Percentiles rank a stretch among this genome's conserved stretches.
Conservation (phyloP, 2,329 filamentous ascomycete genomes). For the Fusarium virguliforme region DNA sequence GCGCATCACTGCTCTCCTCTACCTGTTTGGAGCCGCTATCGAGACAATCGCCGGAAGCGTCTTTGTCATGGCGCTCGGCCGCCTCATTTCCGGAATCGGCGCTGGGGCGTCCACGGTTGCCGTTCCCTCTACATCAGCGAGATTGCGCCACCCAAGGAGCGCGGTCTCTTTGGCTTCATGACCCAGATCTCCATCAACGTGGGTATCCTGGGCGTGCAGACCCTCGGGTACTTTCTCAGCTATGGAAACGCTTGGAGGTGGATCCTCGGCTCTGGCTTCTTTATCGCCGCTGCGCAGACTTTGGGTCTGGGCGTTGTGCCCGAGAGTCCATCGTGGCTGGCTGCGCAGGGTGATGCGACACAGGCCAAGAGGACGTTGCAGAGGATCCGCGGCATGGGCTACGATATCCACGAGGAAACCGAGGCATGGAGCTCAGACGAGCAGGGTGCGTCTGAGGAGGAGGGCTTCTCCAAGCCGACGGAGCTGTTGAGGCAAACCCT, state of each 20-base stretch:
- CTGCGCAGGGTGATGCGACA: constrained; percentile 73
- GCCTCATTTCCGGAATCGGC: constrained; percentile 85
- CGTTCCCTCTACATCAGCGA: constrained; percentile 94
- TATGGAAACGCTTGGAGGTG: constrained; percentile 85
- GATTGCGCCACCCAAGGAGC: constrained; percentile 81
- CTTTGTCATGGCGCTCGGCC: constrained; percentile 78
- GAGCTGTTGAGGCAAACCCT: constrained; percentile 49
- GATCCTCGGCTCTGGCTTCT: constrained; percentile 82
- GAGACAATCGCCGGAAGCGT: constrained; percentile 82
- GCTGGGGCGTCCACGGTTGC: constrained; percentile 93
- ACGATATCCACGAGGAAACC: constrained; percentile 82
- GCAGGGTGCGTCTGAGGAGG: constrained; percentile 73
- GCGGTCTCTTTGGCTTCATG: constrained; percentile 85
- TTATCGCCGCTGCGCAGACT: constrained; percentile 78
- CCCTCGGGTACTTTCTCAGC: constrained; percentile 90
- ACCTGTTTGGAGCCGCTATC: constrained; percentile 80
- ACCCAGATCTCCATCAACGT: constrained; percentile 96
- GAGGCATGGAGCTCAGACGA: constrained; percentile 70
- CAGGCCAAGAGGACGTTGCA: constrained; percentile 79
- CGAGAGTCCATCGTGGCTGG: constrained; percentile 92
- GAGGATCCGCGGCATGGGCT: constrained; percentile 79
- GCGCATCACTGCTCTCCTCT: constrained; percentile 83
- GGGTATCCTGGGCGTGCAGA: constrained; percentile 88
- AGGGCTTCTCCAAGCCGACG: constrained; percentile 71
- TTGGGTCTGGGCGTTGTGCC: constrained; percentile 82